Evolutionary conservation across 371 early-diverging fungal species (phyloP).

Genomic region (Entomophthora muscae): DNA sequence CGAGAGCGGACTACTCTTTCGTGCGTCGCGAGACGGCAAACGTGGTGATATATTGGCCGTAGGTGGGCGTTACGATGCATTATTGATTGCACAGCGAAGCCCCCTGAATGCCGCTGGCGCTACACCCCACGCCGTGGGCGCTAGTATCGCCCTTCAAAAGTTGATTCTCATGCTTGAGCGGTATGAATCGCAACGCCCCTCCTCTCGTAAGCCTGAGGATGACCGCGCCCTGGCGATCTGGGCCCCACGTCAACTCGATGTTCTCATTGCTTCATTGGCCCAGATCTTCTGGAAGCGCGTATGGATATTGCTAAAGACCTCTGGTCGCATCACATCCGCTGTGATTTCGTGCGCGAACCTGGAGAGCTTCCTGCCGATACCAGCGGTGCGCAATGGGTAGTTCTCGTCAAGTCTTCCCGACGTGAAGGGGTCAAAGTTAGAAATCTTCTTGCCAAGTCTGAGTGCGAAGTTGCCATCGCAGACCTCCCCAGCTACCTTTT

Average conservation of each 20-base stretch:
- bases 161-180: conserved; percentile 43
- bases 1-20: conserved; percentile 53
- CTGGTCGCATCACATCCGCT: conserved; percentile 50
- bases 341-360: conserved; percentile 48
- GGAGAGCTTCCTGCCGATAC: conserved; percentile 20
- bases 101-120: conserved; percentile 15
- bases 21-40: conserved; percentile 38
- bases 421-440: conserved; percentile 45
- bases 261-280: conserved; percentile 68
- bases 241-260: conserved; percentile 41
- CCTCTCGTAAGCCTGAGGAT: conserved; percentile 28
- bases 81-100: conserved; percentile 34
- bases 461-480: conserved; percentile 29
- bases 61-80: conserved; percentile 56
- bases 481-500: conserved; percentile 37
- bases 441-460: conserved; percentile 41
- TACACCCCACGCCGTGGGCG: conserved; percentile 38
- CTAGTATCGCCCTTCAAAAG: conserved; percentile 60
- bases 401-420: conserved; percentile 26
- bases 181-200: conserved; percentile 42
- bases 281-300: conserved; percentile 42
- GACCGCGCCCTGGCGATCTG: conserved; percentile 38
- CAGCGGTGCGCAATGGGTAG: conserved; percentile 54
- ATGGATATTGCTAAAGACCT: conserved; percentile 49
- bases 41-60: conserved; percentile 61